Percentiles rank a stretch among this genome's conserved stretches.
These are phyloP conservation scores for Asterophora lycoperdoides DNA, from an alignment of 768 basidiomycete species.

Conservation along the genomic window DNA sequence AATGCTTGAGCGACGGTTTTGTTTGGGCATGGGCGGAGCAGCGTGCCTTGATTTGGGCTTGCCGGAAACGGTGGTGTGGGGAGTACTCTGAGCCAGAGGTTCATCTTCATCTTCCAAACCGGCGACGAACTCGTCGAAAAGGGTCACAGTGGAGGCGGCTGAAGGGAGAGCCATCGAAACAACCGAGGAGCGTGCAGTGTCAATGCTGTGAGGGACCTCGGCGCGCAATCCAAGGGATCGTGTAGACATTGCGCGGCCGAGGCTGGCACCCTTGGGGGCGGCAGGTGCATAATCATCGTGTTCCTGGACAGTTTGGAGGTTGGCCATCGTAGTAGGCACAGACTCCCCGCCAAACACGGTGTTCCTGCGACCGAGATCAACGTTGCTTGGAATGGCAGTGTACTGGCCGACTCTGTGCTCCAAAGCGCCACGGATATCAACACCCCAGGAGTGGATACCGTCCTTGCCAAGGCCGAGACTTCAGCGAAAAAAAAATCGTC, in stretches of 20 bases:
- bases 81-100: conserved; percentile 61
- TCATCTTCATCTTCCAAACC: conserved; percentile 39
- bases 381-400: conserved; percentile 34
- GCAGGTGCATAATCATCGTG: conserved; percentile 29
- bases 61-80: conserved; percentile 43
- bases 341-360: conserved; percentile 44
- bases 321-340: conserved; percentile 27
- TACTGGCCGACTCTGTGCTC: conserved; percentile 40
- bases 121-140: conserved; percentile 53
- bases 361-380: conserved; percentile 41
- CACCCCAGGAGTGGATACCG: conserved; percentile 51
- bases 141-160: conserved; percentile 56
- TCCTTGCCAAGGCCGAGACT: conserved; percentile 65
- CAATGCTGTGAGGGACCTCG: conserved; percentile 46
- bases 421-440: conserved; percentile 49
- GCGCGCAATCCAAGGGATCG: conserved; percentile 44
- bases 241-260: conserved; percentile 38
- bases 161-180: conserved; percentile 40
- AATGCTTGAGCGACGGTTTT: conserved; percentile 53
- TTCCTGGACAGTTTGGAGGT: conserved; percentile 38
- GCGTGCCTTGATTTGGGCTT: conserved; percentile 29
- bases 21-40: conserved; percentile 34
- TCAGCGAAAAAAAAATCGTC: not conserved
- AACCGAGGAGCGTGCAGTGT: conserved; percentile 51
- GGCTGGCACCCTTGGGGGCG: conserved; percentile 7